These are phyloP conservation scores for Alternaria brassicae DNA, from an alignment of 2,329 filamentous ascomycete species.

Conservation along the genomic window DNA sequence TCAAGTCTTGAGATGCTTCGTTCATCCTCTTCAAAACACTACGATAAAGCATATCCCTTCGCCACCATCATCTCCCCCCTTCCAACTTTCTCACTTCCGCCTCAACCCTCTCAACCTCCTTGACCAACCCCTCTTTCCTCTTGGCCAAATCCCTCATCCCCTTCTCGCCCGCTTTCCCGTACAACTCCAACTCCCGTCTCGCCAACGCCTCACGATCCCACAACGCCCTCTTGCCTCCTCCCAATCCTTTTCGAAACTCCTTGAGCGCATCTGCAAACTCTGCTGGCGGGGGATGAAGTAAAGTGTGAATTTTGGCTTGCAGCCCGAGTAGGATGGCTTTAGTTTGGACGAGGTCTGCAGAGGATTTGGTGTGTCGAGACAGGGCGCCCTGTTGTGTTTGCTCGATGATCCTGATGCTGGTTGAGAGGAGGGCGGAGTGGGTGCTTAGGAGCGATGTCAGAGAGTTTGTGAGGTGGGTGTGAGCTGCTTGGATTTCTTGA, in stretches of 20 bases:
- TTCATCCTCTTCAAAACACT: neutral
- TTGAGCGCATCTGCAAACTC: constrained; percentile 43
- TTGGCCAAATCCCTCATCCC: constrained; percentile 51
- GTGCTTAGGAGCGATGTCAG: constrained; percentile 43
- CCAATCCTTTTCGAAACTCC: constrained; percentile 41
- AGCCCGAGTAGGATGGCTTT: constrained; percentile 53
- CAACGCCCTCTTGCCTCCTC: constrained; percentile 38
- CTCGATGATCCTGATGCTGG: constrained; percentile 54
- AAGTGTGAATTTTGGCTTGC: constrained; percentile 48
- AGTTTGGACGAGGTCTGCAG: constrained; percentile 53
- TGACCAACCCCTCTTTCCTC: constrained; percentile 41
- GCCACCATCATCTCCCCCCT: neutral
- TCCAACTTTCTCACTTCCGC: constrained; percentile 11
- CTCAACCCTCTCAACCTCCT: constrained; percentile 30
- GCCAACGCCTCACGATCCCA: constrained; percentile 44
- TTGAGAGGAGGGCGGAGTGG: constrained; percentile 49
- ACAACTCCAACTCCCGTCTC: constrained; percentile 46
- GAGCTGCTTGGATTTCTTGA: constrained; percentile 35
- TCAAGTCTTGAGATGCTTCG: neutral
- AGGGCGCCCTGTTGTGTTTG: constrained; percentile 57
- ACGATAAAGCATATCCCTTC: too few species aligned
- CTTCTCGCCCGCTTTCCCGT: constrained; percentile 43
- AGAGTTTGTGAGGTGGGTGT: constrained; percentile 45
- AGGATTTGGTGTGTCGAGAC: constrained; percentile 50
- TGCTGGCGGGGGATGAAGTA: constrained; percentile 34